These are phyloP conservation scores for Boletus huronensis DNA, from an alignment of 768 basidiomycete species.

Conservation along the genomic window DNA sequence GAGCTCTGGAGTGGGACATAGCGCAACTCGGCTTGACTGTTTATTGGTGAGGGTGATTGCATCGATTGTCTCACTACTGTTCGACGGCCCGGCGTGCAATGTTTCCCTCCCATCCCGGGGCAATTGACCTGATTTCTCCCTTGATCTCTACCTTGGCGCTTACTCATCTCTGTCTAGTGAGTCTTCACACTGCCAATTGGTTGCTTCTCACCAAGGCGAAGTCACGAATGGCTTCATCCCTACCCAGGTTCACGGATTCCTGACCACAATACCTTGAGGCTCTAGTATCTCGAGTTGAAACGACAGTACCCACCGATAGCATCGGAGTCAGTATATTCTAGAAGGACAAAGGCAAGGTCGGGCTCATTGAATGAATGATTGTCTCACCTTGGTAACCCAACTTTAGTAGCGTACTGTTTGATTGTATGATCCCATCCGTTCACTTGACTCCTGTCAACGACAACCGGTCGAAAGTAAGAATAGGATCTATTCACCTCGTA, in stretches of 20 bases:
- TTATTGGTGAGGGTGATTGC: neutral
- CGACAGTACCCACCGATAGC: neutral
- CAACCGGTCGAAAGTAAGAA: no score
- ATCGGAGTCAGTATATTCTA: no score
- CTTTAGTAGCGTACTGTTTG: neutral
- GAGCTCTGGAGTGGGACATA: neutral
- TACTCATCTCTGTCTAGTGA: neutral
- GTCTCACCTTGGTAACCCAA: neutral
- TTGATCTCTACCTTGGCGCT: neutral
- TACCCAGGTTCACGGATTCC: neutral
- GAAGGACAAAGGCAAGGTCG: no score
- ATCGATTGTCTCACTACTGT: neutral
- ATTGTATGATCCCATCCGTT: no score
- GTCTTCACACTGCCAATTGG: no score
- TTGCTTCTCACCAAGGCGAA: neutral
- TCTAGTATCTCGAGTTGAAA: neutral
- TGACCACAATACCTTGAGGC: neutral
- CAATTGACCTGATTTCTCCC: neutral
- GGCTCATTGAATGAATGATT: neutral
- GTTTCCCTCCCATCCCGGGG: neutral
- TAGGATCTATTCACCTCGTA: no score
- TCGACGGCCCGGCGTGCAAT: neutral
- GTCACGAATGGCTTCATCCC: neutral
- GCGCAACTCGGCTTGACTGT: neutral
- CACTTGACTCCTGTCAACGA: no score